These are phyloP conservation scores for Yarrowia alimentaria DNA, from an alignment of 805 yeast genomes.

Conservation along the genomic window DNA sequence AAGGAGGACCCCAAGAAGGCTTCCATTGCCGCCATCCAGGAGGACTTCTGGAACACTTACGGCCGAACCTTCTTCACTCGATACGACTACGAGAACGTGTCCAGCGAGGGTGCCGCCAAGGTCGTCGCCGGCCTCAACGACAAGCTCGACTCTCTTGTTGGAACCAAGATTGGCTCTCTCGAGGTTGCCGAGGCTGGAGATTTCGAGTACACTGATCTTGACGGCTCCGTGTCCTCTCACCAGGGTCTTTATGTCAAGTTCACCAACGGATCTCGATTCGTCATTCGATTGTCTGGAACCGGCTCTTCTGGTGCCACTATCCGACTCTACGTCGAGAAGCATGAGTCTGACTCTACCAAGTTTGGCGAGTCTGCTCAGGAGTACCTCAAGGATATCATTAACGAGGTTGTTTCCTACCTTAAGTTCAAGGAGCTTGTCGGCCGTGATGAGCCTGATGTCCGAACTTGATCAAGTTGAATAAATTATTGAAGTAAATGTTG, in stretches of 20 bases:
- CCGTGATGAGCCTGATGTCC: conserved; percentile 84
- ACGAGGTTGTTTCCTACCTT: conserved; percentile 63
- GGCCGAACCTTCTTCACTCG: conserved; percentile 98
- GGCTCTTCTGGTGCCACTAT: conserved; percentile 98
- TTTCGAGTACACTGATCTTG: conserved; percentile 89
- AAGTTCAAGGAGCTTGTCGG: conserved; percentile 72
- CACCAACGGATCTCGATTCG: conserved; percentile 76
- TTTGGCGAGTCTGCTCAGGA: conserved; percentile 59
- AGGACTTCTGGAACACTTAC: conserved; percentile 82
- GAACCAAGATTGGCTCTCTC: conserved; percentile 51
- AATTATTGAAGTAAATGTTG: too few species aligned
- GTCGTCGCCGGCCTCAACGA: conserved; percentile 56
- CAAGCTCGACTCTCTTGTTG: conserved; percentile 46
- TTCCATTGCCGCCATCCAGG: conserved; percentile 76
- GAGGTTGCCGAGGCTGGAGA: conserved; percentile 76
- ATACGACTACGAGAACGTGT: conserved; percentile 86
- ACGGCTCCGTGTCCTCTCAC: conserved; percentile 81
- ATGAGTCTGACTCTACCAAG: conserved; percentile 57
- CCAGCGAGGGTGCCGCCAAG: conserved; percentile 67
- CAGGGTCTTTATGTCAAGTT: conserved; percentile 89
- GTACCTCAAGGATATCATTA: conserved; percentile 62
- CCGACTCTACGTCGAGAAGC: conserved; percentile 84
- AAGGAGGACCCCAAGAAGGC: conserved; percentile 57
- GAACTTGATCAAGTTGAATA: conserved; percentile 50
- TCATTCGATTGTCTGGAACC: conserved; percentile 91